Base-by-base conservation (phyloP, 179 eudicot species). In the Camellia oleifera region DNA sequence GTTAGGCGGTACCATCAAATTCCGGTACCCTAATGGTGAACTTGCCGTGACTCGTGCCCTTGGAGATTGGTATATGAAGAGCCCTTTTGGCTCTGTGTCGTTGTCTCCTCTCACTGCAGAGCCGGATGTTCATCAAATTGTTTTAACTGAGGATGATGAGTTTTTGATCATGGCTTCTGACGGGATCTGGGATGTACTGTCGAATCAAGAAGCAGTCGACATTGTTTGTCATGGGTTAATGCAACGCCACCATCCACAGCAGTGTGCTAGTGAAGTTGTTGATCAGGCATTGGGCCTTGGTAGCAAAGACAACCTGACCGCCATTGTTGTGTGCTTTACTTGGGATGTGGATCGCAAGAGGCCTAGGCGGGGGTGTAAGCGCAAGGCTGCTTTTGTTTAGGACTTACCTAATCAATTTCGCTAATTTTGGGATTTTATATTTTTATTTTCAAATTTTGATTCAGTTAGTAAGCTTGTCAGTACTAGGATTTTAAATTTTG, bases 31-130 rank as follows among this genome's bases (percentile, higher is more conserved):
- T 1, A 89, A 87, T 62, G 94, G 91, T 4, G 88, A 88, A 23
- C 86, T 91, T 6, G 84, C 90, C 0, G 91, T 91, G 0, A 89
- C 94, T 13, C 88, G 94, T 68, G 92, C 94, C 15, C 88, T 91
- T 2, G 94, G 94, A 26, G 94, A 91, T 76, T 88, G 94, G 94
- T 83, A 79, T 82, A 86, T 91, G 92, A 91, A 91, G 67, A 65
- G 40, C 14, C 84, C 83, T 0, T 7, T 63, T 14, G 90, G 91
- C 0, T 80, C 84, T 14, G 40, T 32, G 40, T 32, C 40, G 2
- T 65, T 78, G 9, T 83, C 88, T 26, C 90, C 94, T 2, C 81
- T 91, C 0, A 89, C 81, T 7, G 92, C 90, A 0, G 89, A 89
- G 85, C 94, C 94, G 4, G 94, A 89, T 65, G 68, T 91, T 56